phyloP scores from a whole-genome alignment of 192 early-diverging fungal genomes.

The Coemansia umbellata region DNA sequence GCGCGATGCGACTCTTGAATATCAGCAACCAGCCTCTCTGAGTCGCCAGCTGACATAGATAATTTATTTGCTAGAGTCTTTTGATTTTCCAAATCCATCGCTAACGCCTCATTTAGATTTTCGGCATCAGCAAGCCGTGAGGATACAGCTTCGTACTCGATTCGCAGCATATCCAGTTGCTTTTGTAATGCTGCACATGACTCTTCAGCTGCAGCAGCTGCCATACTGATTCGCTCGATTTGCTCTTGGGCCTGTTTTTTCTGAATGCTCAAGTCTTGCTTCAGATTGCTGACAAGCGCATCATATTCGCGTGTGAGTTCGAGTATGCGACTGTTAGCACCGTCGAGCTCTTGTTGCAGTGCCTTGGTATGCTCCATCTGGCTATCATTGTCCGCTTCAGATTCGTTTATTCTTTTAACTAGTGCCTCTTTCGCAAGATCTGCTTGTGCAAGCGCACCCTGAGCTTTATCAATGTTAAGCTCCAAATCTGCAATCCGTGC shows the following conservation, averaged over 20 bases:
- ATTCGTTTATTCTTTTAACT: neutral
- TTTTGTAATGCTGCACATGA: neutral
- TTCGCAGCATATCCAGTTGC: conserved; percentile 7
- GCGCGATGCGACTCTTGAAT: neutral
- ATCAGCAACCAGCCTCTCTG: neutral
- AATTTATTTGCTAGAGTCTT: neutral
- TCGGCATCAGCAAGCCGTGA: neutral
- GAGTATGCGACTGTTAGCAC: neutral
- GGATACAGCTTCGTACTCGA: neutral
- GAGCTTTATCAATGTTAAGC: neutral
- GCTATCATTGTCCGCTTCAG: neutral
- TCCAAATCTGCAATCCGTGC: neutral
- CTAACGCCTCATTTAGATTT: neutral
- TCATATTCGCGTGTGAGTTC: neutral
- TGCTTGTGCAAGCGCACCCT: neutral
- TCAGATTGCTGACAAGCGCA: neutral
- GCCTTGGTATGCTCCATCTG: neutral
- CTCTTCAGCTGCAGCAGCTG: neutral
- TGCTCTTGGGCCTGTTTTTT: neutral
- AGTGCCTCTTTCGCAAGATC: neutral
- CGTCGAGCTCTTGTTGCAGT: neutral
- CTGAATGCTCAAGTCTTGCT: neutral
- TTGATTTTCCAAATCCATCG: neutral
- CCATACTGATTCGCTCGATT: neutral
- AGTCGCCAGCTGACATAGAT: neutral